phyloP scores from a whole-genome alignment of 176 grass and related monocot genomes.

The Oryza glaberrima region DNA sequence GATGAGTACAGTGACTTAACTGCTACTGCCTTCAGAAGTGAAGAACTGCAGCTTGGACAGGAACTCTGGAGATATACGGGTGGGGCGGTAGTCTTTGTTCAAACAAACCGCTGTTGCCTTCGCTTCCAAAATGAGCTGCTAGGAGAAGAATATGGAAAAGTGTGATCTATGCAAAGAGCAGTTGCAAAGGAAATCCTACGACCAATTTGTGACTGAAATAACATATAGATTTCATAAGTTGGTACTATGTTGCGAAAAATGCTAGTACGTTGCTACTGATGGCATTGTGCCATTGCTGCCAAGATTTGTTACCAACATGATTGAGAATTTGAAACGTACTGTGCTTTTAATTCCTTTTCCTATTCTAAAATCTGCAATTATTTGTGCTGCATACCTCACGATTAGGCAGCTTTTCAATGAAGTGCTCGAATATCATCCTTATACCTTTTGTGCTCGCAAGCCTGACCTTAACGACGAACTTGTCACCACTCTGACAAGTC shows the following conservation, averaged over 20 bases:
- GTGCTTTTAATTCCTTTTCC: neutral
- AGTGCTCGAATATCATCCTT: slow-evolving; percentile 70
- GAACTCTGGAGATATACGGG: slow-evolving; percentile 66
- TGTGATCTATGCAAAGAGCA: neutral
- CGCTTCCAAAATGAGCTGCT: slow-evolving; percentile 76
- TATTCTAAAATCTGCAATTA: neutral
- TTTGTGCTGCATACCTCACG: slow-evolving; percentile 51
- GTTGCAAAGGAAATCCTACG: neutral
- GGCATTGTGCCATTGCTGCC: neutral
- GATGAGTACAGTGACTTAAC: neutral
- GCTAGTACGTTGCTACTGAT: no score
- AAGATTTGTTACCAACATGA: neutral
- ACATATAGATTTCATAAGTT: slow-evolving; percentile 3
- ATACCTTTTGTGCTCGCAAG: slow-evolving; percentile 57
- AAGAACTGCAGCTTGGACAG: slow-evolving; percentile 62
- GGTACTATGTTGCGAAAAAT: neutral
- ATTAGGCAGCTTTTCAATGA: slow-evolving; percentile 80
- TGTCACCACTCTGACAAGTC: slow-evolving; percentile 62
- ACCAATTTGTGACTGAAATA: neutral
- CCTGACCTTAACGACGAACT: slow-evolving; percentile 84
- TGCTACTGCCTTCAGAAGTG: slow-evolving; percentile 24
- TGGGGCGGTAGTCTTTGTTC: slow-evolving; percentile 67
- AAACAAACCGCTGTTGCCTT: slow-evolving; percentile 72
- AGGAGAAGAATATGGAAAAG: slow-evolving; percentile 9
- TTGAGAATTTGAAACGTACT: neutral